Evolutionary conservation across 2,329 filamentous ascomycete genomes (phyloP).

Genomic region (Fusarium neocosmosporiellum): DNA sequence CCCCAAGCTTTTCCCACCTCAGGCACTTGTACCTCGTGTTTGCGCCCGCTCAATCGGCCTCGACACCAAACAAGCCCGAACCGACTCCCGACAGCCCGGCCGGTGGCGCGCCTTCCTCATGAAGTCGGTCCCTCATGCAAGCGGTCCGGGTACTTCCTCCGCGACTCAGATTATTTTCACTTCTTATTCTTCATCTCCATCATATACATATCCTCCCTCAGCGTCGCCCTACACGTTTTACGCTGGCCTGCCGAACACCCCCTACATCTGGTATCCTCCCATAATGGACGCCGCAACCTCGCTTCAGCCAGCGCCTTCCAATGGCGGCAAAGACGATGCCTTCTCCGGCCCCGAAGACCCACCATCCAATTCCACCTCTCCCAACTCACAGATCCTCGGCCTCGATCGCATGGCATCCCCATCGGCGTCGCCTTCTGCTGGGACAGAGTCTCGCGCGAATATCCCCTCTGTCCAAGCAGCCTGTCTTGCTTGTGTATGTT

Average conservation of each 20-base stretch:
- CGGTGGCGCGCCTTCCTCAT: slow-evolving; percentile 10
- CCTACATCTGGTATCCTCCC: slow-evolving; percentile 33
- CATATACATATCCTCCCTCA: slow-evolving; percentile 19
- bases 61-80: slow-evolving; percentile 4
- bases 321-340: slow-evolving; percentile 22
- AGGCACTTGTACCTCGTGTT: neutral
- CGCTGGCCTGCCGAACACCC: slow-evolving; percentile 12
- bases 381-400: slow-evolving; percentile 32
- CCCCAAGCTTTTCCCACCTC: neutral
- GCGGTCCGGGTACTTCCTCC: slow-evolving; percentile 19
- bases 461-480: slow-evolving; percentile 59
- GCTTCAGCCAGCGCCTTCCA: slow-evolving; percentile 10
- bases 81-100: slow-evolving; percentile 13
- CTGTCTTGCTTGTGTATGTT: slow-evolving; percentile 66
- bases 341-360: slow-evolving; percentile 29
- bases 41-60: neutral
- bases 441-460: slow-evolving; percentile 41
- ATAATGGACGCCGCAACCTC: slow-evolving; percentile 22
- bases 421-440: slow-evolving; percentile 33
- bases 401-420: slow-evolving; percentile 26
- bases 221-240: slow-evolving; percentile 33
- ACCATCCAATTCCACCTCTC: slow-evolving; percentile 39
- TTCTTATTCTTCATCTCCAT: slow-evolving; percentile 20
- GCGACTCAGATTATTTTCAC: slow-evolving; percentile 17
- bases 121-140: slow-evolving; percentile 16